phyloP scores from a whole-genome alignment of 805 yeast genomes.

The Yamadazyma sp. region DNA sequence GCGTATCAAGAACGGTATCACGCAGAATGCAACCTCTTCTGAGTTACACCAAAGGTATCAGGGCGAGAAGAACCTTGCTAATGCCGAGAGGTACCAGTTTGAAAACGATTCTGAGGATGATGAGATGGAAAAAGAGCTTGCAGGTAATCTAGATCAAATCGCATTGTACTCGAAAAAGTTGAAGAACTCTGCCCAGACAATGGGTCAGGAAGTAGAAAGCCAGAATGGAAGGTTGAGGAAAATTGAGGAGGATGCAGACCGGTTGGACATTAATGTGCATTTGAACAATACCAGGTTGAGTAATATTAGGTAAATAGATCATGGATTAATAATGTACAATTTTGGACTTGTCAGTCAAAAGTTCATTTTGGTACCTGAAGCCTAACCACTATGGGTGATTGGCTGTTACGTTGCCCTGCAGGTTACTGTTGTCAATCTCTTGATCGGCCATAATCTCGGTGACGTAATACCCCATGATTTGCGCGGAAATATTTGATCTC shows the following conservation, averaged over 20 bases:
- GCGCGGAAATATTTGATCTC: too few relatives aligned
- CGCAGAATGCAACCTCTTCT: constrained; percentile 36
- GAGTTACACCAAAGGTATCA: constrained; percentile 48
- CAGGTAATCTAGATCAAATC: constrained; percentile 78
- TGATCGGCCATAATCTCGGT: too few relatives aligned
- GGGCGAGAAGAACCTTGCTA: constrained; percentile 52
- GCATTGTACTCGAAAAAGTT: constrained; percentile 66
- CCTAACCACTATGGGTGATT: too few relatives aligned
- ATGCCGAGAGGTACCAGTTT: constrained; percentile 71
- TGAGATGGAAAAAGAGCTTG: constrained; percentile 85
- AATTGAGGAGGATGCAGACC: constrained; percentile 82
- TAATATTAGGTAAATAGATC: constrained; percentile 38
- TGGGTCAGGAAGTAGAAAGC: constrained; percentile 72
- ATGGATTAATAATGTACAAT: too few relatives aligned
- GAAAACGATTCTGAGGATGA: constrained; percentile 93
- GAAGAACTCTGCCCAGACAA: constrained; percentile 67
- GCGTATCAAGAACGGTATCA: constrained; percentile 63
- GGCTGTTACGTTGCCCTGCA: too few relatives aligned
- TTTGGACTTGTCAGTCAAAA: too few relatives aligned
- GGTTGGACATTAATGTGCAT: constrained; percentile 79
- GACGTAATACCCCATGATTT: too few relatives aligned
- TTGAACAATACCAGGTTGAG: constrained; percentile 69
- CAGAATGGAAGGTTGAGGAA: constrained; percentile 74
- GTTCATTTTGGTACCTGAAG: too few relatives aligned
- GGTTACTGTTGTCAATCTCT: too few relatives aligned